A percentile compares a stretch with the other conserved stretches of the same genome.
Conservation (phyloP, 129 eudicot species). For the Lonicera japonica region DNA sequence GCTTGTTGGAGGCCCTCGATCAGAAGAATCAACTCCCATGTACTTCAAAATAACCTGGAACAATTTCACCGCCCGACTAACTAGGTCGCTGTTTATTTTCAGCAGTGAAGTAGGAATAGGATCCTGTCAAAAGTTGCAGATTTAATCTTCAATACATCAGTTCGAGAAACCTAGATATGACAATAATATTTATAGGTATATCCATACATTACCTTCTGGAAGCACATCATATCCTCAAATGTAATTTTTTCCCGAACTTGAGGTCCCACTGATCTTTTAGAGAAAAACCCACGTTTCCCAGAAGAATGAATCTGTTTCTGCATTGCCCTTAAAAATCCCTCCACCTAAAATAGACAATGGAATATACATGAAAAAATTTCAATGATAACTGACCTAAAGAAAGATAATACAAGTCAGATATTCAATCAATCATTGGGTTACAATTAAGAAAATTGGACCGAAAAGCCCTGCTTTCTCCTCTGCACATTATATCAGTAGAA, state of each 20-base stretch:
- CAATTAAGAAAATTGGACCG: neutral
- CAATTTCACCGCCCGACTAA: slow-evolving; percentile 71
- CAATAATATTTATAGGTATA: neutral
- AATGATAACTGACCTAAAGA: neutral
- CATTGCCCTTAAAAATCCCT: slow-evolving; percentile 93
- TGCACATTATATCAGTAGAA: too few relatives aligned
- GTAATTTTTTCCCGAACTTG: slow-evolving; percentile 79
- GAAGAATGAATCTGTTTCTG: slow-evolving; percentile 91
- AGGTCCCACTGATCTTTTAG: slow-evolving; percentile 76
- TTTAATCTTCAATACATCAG: neutral
- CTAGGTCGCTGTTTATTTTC: slow-evolving; percentile 70
- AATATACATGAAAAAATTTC: neutral
- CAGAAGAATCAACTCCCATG: slow-evolving; percentile 82
- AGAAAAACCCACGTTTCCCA: slow-evolving; percentile 89
- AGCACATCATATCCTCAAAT: slow-evolving; percentile 97
- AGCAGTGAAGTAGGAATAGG: slow-evolving; percentile 91
- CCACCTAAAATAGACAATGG: slow-evolving; percentile 44
- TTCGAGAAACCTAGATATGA: slow-evolving; percentile 2
- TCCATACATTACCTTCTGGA: slow-evolving; percentile 60
- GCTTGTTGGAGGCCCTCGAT: slow-evolving; percentile 55
- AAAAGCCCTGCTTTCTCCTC: too few relatives aligned
- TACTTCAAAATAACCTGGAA: slow-evolving; percentile 89
- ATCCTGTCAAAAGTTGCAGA: slow-evolving; percentile 42
- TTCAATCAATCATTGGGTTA: neutral
- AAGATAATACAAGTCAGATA: neutral